phyloP scores from a whole-genome alignment of 371 early-diverging fungal species.

The Mortierella sp. region DNA sequence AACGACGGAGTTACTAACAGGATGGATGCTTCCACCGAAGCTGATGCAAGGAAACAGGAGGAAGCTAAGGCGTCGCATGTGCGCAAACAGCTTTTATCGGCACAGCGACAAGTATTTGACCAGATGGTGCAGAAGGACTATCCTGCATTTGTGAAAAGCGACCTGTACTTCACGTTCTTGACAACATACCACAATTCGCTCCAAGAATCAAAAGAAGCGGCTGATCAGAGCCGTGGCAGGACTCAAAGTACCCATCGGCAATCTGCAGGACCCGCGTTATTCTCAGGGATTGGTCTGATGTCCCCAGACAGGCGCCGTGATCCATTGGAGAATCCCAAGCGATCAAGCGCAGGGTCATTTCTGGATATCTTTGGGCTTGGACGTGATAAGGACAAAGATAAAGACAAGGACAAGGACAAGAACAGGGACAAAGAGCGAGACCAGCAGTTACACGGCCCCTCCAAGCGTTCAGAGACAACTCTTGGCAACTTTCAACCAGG shows the following conservation, averaged over 20 bases:
- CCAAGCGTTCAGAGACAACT: conserved; percentile 25
- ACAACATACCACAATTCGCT: conserved; percentile 34
- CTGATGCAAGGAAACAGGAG: conserved; percentile 16
- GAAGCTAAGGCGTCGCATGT: conserved; percentile 51
- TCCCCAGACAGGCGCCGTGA: conserved; percentile 13
- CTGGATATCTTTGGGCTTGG: conserved; percentile 51
- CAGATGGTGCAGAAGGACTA: conserved; percentile 73
- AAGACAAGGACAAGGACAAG: conserved; percentile 33
- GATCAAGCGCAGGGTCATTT: conserved; percentile 48
- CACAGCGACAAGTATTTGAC: conserved; percentile 69
- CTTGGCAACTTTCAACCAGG: conserved; percentile 18
- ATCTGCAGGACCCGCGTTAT: conserved; percentile 16
- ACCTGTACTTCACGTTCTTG: conserved; percentile 73
- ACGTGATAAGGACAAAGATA: conserved; percentile 47
- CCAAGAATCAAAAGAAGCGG: conserved; percentile 7
- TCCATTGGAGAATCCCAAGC: conserved; percentile 19
- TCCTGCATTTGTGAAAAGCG: conserved; percentile 71
- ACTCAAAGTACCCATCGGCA: conserved; percentile 6
- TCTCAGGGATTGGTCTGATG: conserved; percentile 31
- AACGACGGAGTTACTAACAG: conserved; percentile 16
- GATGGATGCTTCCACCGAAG: not conserved
- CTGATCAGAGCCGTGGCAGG: not conserved
- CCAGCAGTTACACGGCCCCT: not conserved
- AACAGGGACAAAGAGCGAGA: conserved; percentile 35
- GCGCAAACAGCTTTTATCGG: conserved; percentile 45